Percentiles rank a stretch among this genome's conserved stretches.
phyloP scores from a whole-genome alignment of 1,284 basidiomycete genomes.

The Coriolopsis trogii region DNA sequence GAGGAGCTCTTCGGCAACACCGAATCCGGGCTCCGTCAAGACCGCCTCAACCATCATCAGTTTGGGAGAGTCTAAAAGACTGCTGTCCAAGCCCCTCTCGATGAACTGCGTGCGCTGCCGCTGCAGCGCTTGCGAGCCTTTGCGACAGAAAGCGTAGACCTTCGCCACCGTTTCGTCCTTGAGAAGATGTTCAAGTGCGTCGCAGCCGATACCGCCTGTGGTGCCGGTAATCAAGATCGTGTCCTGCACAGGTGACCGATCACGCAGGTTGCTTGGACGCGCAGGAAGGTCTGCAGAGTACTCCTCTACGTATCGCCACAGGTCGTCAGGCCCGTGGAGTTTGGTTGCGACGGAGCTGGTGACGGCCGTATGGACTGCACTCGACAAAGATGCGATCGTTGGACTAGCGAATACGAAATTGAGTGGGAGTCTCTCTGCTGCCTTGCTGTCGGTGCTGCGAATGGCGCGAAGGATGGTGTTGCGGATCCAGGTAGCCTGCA shows the following conservation, averaged over 20 bases:
- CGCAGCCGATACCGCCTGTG: slow-evolving; percentile 29
- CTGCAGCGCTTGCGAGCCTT: slow-evolving; percentile 15
- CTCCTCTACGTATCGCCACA: slow-evolving; percentile 17
- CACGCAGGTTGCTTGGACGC: slow-evolving; percentile 9
- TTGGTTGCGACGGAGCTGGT: slow-evolving; percentile 17
- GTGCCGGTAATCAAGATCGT: slow-evolving; percentile 33
- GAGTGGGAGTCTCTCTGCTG: slow-evolving; percentile 25
- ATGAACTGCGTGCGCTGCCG: slow-evolving; percentile 36
- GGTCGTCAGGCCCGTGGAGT: slow-evolving; percentile 14
- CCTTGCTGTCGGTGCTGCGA: slow-evolving; percentile 27
- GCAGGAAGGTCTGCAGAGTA: slow-evolving; percentile 19
- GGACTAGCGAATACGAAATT: slow-evolving; percentile 42
- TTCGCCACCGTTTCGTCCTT: slow-evolving; percentile 15
- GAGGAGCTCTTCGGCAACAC: slow-evolving; percentile 30
- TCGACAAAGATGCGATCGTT: slow-evolving; percentile 33
- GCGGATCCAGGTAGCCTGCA: slow-evolving; percentile 45
- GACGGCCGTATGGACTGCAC: slow-evolving; percentile 21
- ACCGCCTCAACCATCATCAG: slow-evolving; percentile 40
- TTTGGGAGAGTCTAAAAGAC: slow-evolving; percentile 31
- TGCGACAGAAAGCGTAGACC: slow-evolving; percentile 30
- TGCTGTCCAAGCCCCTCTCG: slow-evolving; percentile 34
- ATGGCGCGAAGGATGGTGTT: slow-evolving; percentile 40
- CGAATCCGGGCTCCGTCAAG: slow-evolving; percentile 31
- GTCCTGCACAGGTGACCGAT: slow-evolving; percentile 10
- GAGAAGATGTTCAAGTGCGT: slow-evolving; percentile 26